phyloP scores from a whole-genome alignment of 345 rosid genomes.

The Camelina laxa region DNA sequence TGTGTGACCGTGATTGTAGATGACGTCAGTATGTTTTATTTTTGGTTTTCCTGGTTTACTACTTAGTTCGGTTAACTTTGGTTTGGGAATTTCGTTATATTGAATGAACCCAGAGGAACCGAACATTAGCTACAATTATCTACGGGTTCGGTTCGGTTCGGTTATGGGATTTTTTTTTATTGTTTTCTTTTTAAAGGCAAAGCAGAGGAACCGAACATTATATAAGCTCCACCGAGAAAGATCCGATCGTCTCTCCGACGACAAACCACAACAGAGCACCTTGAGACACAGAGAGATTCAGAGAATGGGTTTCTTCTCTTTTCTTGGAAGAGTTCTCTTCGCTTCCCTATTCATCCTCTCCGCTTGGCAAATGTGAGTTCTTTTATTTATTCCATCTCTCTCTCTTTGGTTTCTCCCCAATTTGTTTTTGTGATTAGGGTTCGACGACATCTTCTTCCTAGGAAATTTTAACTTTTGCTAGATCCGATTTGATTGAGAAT shows the following conservation, averaged over 20 bases:
- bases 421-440: neutral
- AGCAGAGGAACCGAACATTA: conserved; percentile 24
- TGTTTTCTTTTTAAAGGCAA: neutral
- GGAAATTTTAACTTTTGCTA: neutral
- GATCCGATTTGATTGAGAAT: conserved; percentile 30
- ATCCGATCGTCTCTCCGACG: conserved; percentile 30
- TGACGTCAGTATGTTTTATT: neutral
- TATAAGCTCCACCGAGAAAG: conserved; percentile 24
- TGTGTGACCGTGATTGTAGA: neutral
- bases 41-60: no score
- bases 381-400: no score
- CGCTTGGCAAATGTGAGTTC: conserved; percentile 80
- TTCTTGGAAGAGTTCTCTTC: conserved; percentile 86
- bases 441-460: neutral
- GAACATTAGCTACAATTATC: neutral
- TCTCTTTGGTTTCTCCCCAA: neutral
- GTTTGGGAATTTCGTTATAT: no score
- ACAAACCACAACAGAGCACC: conserved; percentile 10
- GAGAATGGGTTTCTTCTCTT: conserved; percentile 86
- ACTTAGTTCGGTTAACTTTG: no score
- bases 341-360: conserved; percentile 89
- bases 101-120: conserved; percentile 8
- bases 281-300: neutral
- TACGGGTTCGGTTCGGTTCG: neutral
- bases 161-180: neutral